These are phyloP conservation scores for Boletus vinaceobasis DNA, from an alignment of 768 basidiomycete species.

Conservation along the genomic window DNA sequence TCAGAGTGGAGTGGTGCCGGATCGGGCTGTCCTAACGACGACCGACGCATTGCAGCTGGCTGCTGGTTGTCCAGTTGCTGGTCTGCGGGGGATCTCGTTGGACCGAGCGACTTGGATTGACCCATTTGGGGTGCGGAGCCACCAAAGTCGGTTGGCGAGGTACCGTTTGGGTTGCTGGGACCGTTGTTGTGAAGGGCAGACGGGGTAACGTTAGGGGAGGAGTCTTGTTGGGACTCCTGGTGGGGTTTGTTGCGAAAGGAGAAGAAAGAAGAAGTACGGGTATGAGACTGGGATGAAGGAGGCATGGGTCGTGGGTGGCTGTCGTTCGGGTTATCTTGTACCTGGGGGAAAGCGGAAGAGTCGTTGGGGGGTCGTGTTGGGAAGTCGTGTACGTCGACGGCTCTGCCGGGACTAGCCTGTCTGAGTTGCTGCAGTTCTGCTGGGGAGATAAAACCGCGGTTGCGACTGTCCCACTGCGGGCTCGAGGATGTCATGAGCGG, in stretches of 20 bases:
- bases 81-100: constrained; percentile 19
- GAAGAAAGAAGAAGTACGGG: constrained; percentile 64
- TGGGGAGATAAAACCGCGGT: constrained; percentile 34
- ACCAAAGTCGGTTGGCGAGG: constrained; percentile 19
- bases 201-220: constrained; percentile 17
- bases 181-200: constrained; percentile 12
- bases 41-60: constrained; percentile 13
- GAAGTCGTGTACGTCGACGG: constrained; percentile 33
- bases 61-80: constrained; percentile 26
- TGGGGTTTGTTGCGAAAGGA: constrained; percentile 48
- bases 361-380: constrained; percentile 26
- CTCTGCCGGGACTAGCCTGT: constrained; percentile 31
- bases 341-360: constrained; percentile 5
- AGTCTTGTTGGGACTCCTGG: constrained; percentile 13
- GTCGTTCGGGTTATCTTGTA: constrained; percentile 19
- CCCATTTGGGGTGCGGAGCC: constrained; percentile 30
- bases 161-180: constrained; percentile 12
- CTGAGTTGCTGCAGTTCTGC: constrained; percentile 34
- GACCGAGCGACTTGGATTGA: constrained; percentile 33
- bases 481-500: constrained; percentile 25
- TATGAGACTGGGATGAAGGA: constrained; percentile 34
- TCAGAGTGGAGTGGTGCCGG: constrained; percentile 66
- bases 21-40: constrained; percentile 17
- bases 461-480: constrained; percentile 35
- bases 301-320: constrained; percentile 26